phyloP scores from a whole-genome alignment of 1,139 yeast genomes.

The Meyerozyma smithsonii region DNA sequence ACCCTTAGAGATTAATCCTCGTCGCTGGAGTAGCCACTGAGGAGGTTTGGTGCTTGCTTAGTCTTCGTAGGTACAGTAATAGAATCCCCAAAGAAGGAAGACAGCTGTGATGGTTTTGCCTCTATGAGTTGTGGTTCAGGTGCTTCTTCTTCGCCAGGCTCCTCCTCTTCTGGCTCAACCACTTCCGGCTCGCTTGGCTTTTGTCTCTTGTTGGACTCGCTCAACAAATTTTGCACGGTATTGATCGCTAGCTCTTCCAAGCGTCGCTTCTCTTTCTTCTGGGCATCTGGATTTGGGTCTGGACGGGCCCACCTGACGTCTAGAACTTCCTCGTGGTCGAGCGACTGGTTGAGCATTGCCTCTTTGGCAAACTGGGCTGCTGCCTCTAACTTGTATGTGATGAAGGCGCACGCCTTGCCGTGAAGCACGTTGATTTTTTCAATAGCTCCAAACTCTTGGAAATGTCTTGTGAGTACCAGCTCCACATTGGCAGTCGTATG shows the following conservation, averaged over 20 bases:
- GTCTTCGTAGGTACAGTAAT: slow-evolving; percentile 5
- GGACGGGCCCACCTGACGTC: slow-evolving; percentile 86
- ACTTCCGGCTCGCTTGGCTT: slow-evolving; percentile 7
- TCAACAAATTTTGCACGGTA: slow-evolving; percentile 28
- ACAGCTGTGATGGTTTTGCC: not conserved
- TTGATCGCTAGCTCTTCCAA: slow-evolving; percentile 32
- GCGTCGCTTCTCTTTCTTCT: slow-evolving; percentile 42
- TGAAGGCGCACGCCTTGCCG: slow-evolving; percentile 71
- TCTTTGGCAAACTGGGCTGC: slow-evolving; percentile 94
- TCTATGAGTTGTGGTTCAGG: slow-evolving; percentile 1
- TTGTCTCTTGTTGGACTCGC: slow-evolving; percentile 8
- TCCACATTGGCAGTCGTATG: slow-evolving; percentile 28
- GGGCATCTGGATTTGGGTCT: slow-evolving; percentile 76
- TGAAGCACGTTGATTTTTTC: slow-evolving; percentile 61
- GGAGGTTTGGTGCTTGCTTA: slow-evolving; percentile 1
- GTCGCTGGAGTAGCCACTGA: slow-evolving; percentile 14
- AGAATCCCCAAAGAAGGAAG: slow-evolving; percentile 6
- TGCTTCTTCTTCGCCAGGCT: not conserved
- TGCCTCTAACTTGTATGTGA: slow-evolving; percentile 61
- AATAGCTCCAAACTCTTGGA: slow-evolving; percentile 76
- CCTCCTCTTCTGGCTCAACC: slow-evolving; percentile 5
- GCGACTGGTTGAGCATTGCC: slow-evolving; percentile 80
- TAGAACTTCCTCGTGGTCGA: slow-evolving; percentile 60
- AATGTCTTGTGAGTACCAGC: slow-evolving; percentile 38
- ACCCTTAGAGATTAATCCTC: slow-evolving; percentile 8